These are phyloP conservation scores for Phaeosphaeriaceae sp. DNA, from an alignment of 2,329 filamentous ascomycete species.

Conservation along the genomic window DNA sequence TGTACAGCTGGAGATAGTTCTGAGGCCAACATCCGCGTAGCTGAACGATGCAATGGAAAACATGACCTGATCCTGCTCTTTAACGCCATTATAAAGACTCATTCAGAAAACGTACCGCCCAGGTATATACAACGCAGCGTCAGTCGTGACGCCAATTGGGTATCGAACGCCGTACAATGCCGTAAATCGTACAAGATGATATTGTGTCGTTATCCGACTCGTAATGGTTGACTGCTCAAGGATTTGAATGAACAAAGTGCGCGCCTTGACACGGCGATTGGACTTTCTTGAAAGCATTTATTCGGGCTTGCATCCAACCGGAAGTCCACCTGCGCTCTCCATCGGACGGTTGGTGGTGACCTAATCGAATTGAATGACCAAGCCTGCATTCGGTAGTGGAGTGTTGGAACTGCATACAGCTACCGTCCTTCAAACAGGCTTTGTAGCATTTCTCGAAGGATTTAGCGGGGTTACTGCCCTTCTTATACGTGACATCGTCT, in stretches of 20 bases:
- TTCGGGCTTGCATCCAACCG: conserved; percentile 41
- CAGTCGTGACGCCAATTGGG: conserved; percentile 21
- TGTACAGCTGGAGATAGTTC: neutral
- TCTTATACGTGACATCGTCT: conserved; percentile 31
- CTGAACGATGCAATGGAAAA: too few relatives aligned
- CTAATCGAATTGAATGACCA: conserved; percentile 36
- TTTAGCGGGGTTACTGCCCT: conserved; percentile 23
- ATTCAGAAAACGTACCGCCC: conserved; percentile 6
- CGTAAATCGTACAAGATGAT: conserved; percentile 24
- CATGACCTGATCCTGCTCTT: neutral
- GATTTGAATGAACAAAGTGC: conserved; percentile 44
- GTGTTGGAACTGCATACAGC: conserved; percentile 44
- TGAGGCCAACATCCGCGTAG: too few relatives aligned
- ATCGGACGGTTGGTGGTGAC: conserved; percentile 30
- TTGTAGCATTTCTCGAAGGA: conserved; percentile 37
- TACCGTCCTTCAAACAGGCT: conserved; percentile 35
- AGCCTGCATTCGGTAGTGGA: conserved; percentile 37
- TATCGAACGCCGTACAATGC: conserved; percentile 45
- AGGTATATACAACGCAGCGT: conserved; percentile 16
- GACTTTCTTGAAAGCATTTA: conserved; percentile 37
- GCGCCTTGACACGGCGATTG: conserved; percentile 40
- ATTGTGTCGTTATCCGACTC: conserved; percentile 20
- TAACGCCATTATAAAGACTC: conserved; percentile 9
- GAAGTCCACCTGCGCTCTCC: conserved; percentile 32
- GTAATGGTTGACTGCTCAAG: conserved; percentile 23